Percentiles rank a stretch among this genome's conserved stretches.
These are phyloP conservation scores for Sonneratia alba DNA, from an alignment of 345 rosid species.

Conservation along the genomic window DNA sequence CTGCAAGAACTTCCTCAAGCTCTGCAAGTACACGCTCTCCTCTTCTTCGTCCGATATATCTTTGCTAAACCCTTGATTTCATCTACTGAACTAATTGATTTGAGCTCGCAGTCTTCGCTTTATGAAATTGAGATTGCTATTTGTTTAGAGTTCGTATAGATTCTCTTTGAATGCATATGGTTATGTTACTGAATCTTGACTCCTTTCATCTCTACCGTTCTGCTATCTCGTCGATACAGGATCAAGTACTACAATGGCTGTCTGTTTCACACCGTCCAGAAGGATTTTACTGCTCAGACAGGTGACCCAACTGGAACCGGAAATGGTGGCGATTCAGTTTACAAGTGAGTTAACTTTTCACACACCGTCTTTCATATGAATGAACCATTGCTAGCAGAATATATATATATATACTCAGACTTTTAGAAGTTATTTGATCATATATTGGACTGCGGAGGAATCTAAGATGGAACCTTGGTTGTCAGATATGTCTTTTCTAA, in stretches of 20 bases:
- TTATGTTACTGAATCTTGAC: background rate
- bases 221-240: constrained; percentile 29
- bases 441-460: background rate
- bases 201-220: background rate
- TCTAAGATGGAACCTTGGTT: background rate
- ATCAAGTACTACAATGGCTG: constrained; percentile 85
- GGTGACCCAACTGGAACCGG: constrained; percentile 90
- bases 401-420: background rate
- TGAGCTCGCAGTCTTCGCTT: background rate
- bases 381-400: background rate
- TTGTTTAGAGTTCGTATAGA: background rate
- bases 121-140: background rate
- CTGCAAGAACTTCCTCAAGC: constrained; percentile 87
- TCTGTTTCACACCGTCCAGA: constrained; percentile 78
- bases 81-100: background rate
- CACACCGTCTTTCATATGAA: background rate
- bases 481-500: background rate
- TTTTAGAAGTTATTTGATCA: background rate
- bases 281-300: constrained; percentile 72
- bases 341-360: constrained; percentile 43
- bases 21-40: constrained; percentile 52
- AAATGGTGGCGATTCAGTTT: constrained; percentile 74
- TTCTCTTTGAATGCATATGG: background rate
- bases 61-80: background rate
- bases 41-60: background rate